These are phyloP conservation scores for Acer yangbiense DNA, from an alignment of 345 rosid species.

Conservation along the genomic window DNA sequence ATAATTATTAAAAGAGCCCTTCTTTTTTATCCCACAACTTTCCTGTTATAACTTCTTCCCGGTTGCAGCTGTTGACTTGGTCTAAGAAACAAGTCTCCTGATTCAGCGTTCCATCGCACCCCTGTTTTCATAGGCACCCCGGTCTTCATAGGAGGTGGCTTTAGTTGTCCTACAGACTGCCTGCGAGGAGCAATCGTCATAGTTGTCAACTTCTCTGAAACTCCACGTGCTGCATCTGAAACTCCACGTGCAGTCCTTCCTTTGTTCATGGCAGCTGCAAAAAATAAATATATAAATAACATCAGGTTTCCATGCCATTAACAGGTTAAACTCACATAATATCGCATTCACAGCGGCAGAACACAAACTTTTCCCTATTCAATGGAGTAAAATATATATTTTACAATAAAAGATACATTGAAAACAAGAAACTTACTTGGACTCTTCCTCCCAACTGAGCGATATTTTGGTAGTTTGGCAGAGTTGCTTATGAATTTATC, in stretches of 20 bases:
- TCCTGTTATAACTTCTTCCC: constrained; percentile 46
- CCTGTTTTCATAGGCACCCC: constrained; percentile 75
- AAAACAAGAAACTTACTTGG: constrained; percentile 56
- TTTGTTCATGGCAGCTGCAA: constrained; percentile 43
- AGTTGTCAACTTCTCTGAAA: constrained; percentile 51
- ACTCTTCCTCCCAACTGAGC: constrained; percentile 71
- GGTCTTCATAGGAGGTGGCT: constrained; percentile 64
- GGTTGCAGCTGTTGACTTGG: constrained; percentile 49
- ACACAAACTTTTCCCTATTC: neutral
- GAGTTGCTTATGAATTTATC: constrained; percentile 43
- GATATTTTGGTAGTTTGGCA: constrained; percentile 58
- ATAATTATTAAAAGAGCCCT: constrained; percentile 3
- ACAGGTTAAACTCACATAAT: no score
- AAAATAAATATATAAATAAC: neutral
- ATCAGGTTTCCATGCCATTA: neutral
- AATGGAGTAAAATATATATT: neutral
- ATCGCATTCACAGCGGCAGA: no score
- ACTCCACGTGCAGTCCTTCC: constrained; percentile 39
- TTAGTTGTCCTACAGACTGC: constrained; percentile 32
- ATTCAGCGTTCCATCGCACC: constrained; percentile 53
- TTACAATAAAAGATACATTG: neutral
- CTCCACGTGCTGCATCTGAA: constrained; percentile 27
- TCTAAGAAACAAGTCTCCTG: constrained; percentile 49
- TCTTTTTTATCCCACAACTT: constrained; percentile 48
- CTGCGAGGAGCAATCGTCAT: constrained; percentile 47